Base-by-base conservation (phyloP, 345 rosid species). In the Anacardium occidentale region DNA sequence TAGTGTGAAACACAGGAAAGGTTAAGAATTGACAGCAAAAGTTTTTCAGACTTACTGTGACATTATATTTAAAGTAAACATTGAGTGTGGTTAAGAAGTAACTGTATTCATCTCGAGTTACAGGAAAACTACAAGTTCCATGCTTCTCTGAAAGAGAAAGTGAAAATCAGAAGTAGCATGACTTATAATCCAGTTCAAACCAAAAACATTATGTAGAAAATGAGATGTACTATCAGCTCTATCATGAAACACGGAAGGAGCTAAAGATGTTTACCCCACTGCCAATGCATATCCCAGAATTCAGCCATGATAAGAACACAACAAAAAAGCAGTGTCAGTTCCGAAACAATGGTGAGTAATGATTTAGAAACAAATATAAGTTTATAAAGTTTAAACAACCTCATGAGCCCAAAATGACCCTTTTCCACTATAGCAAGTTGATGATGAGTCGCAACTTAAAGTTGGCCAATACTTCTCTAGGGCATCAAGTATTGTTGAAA, bases 361-460 rank as follows among this genome's bases (percentile, higher is more conserved):
- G 8, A 45, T 18, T 69, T 12, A 73, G 32, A 55, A 65, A 57
- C 14, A 66, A 71, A 71, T 71, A 60, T 61, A 42, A 11, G 6
- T 45, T 32, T 56, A 37, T 51, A 37, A 42, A 37, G 18, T 44
- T 48, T 83, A 20, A 73, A 75, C 73, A 73, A 88, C 93, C 97
- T 91, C 97, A 51, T 91, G 95, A 17, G 83, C 93, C 97, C 97
- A 89, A 79, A 91, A 89, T 18, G 89, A 81, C 56, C 97, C 97
- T 75, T 70, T 78, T 15, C 84, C 76, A 78, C 92, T 86, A 76
- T 66, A 74, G 78, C 97, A 91, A 56, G 87, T 73, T 21, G 93
- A 88, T 64, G 92, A 48, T 60, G 83, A 68, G 61, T 89, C 75
- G 75, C 97, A 91, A 61, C 87, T 88, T 47, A 86, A 82, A 57